A percentile compares a stretch with the other conserved stretches of the same genome.
Evolutionary conservation across 352 stramenopile species (phyloP).

Genomic region (Thalassiosira ordinaria): DNA sequence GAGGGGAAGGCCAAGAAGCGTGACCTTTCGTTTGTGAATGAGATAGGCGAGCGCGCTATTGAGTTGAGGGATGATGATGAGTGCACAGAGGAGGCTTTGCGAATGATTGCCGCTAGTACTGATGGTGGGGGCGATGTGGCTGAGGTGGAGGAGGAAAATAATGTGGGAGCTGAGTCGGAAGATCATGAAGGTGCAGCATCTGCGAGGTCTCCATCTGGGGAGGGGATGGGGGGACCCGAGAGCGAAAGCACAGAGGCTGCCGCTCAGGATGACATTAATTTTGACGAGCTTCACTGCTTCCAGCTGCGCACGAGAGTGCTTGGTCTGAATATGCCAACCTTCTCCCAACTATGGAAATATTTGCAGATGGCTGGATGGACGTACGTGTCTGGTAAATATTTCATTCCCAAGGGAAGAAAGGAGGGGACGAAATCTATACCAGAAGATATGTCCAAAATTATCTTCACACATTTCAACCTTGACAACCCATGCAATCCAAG

Average conservation of each 20-base stretch:
- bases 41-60: conserved; percentile 10
- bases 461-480: conserved; percentile 34
- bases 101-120: not conserved
- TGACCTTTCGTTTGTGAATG: conserved; percentile 33
- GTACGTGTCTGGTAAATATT: conserved; percentile 36
- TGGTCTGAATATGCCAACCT: conserved; percentile 32
- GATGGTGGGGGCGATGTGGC: not conserved
- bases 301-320: conserved; percentile 48
- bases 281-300: conserved; percentile 41
- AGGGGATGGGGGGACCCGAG: too few relatives aligned
- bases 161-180: not conserved
- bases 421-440: not conserved
- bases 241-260: not conserved
- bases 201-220: too few relatives aligned
- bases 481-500: not conserved
- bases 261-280: conserved; percentile 18
- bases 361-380: conserved; percentile 53
- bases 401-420: conserved; percentile 33
- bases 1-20: not conserved
- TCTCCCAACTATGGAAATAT: conserved; percentile 53
- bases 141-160: not conserved
- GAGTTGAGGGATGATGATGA: conserved; percentile 24
- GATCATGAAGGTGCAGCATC: too few relatives aligned
- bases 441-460: conserved; percentile 10
- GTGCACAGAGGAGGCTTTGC: conserved; percentile 16